Percentiles rank a stretch among this genome's conserved stretches.
Evolutionary conservation across 192 early-diverging fungal species (phyloP).

Genomic region (Gamsiella multidivaricata): DNA sequence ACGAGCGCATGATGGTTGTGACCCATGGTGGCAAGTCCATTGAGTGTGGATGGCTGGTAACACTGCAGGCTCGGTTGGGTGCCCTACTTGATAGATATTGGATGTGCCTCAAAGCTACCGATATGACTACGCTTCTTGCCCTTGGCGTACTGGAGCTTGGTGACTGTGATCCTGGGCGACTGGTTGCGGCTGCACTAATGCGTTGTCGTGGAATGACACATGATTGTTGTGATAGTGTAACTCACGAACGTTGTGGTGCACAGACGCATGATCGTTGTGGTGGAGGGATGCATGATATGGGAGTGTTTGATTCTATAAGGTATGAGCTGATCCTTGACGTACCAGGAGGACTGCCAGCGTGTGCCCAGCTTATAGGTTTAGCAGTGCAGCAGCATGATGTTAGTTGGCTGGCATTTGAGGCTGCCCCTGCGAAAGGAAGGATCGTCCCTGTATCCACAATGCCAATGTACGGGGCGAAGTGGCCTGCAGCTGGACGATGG

Average conservation of each 20-base stretch:
- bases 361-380: not conserved
- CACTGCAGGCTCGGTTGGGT: not conserved
- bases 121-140: not conserved
- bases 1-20: constrained; percentile 5
- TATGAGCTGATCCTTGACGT: not conserved
- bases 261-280: too few relatives aligned
- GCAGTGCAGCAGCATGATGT: constrained; percentile 6
- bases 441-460: not conserved
- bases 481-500: constrained; percentile 5
- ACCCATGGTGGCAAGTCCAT: not conserved
- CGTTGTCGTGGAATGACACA: constrained; percentile 4
- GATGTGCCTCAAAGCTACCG: not conserved
- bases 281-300: not conserved
- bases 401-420: constrained; percentile 6
- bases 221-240: not conserved
- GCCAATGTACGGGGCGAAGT: constrained; percentile 7
- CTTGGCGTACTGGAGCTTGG: not conserved
- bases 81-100: not conserved
- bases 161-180: not conserved
- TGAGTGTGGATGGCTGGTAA: not conserved
- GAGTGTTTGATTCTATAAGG: not conserved
- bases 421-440: not conserved
- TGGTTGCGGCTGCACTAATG: not conserved
- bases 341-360: constrained; percentile 1
- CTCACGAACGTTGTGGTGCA: not conserved